phyloP scores from a whole-genome alignment of 2,329 filamentous ascomycete genomes.

The Aspergillus fischeri region DNA sequence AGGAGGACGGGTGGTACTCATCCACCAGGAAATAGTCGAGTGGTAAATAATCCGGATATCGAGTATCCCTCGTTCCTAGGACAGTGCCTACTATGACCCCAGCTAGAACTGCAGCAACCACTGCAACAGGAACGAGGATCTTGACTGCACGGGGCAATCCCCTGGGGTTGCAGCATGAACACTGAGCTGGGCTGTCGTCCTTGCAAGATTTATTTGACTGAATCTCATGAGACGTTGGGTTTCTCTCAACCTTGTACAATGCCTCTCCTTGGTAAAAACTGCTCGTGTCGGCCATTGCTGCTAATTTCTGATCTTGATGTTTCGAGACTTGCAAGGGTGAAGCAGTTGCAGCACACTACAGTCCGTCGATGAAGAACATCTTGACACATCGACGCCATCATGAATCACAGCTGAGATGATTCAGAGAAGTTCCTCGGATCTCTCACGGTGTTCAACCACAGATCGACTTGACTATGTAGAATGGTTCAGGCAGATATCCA shows the following conservation, averaged over 20 bases:
- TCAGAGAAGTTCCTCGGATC: neutral
- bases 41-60: constrained; percentile 41
- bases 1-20: constrained; percentile 37
- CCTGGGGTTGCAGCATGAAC: neutral
- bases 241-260: neutral
- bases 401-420: neutral
- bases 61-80: constrained; percentile 31
- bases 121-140: constrained; percentile 5
- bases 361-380: neutral
- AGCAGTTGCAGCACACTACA: neutral
- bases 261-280: neutral
- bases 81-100: constrained; percentile 46
- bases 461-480: neutral
- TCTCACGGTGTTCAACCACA: neutral
- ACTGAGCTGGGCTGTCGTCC: neutral
- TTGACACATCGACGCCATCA: neutral
- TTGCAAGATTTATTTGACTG: neutral
- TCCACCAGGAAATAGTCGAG: constrained; percentile 40
- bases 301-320: neutral
- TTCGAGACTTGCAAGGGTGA: neutral
- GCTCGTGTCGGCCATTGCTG: neutral
- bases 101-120: constrained; percentile 40
- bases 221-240: neutral
- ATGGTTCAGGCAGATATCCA: neutral
- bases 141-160: neutral